Percentiles rank a stretch among this genome's conserved stretches.
Evolutionary conservation across 495 filamentous ascomycete species (phyloP).

Genomic region (Penicillium subrubescens): DNA sequence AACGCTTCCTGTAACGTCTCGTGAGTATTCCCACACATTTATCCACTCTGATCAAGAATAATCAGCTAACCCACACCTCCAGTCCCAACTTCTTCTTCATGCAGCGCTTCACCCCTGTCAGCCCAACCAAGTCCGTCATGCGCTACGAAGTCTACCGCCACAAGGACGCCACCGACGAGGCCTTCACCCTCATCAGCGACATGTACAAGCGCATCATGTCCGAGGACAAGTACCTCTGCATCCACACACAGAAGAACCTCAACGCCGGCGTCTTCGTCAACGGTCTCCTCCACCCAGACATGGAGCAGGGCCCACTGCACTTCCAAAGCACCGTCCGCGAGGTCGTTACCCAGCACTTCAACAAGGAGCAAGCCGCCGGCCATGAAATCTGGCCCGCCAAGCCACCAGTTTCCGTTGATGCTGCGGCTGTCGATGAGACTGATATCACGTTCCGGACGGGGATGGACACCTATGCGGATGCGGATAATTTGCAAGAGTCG

Average conservation of each 20-base stretch:
- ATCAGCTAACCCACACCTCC: slow-evolving; percentile 14
- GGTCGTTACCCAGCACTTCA: slow-evolving; percentile 38
- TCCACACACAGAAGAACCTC: slow-evolving; percentile 50
- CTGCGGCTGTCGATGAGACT: neutral
- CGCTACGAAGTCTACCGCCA: slow-evolving; percentile 52
- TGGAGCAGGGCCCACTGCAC: slow-evolving; percentile 49
- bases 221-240: slow-evolving; percentile 53
- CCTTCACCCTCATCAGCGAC: slow-evolving; percentile 43
- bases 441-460: slow-evolving; percentile 6
- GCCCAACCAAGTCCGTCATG: slow-evolving; percentile 39
- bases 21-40: slow-evolving; percentile 29
- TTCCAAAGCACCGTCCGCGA: slow-evolving; percentile 49
- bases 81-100: slow-evolving; percentile 54
- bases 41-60: neutral
- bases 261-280: slow-evolving; percentile 50
- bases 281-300: slow-evolving; percentile 48
- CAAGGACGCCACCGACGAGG: slow-evolving; percentile 46
- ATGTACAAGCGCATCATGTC: slow-evolving; percentile 51
- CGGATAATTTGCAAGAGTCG: slow-evolving; percentile 13
- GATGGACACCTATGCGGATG: slow-evolving; percentile 4
- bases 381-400: slow-evolving; percentile 47
- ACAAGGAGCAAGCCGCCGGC: slow-evolving; percentile 36
- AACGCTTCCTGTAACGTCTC: slow-evolving; percentile 47
- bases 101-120: slow-evolving; percentile 45
- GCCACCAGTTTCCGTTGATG: neutral